A percentile compares a stretch with the other conserved stretches of the same genome.
phyloP scores from a whole-genome alignment of 2,329 filamentous ascomycete species.

The Aulographum hederae region DNA sequence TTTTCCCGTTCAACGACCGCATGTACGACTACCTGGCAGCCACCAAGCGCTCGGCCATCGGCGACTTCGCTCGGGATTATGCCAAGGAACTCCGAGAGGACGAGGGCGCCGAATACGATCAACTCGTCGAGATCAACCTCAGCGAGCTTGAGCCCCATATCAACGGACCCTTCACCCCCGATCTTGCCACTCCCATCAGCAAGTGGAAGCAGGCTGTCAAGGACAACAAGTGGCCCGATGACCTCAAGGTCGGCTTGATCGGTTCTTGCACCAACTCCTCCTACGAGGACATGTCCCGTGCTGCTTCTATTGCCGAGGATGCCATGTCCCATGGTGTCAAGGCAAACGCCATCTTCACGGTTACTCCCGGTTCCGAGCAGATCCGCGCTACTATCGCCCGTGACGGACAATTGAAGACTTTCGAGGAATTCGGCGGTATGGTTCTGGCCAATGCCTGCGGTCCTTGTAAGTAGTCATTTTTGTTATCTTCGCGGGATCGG shows the following conservation, averaged over 20 bases:
- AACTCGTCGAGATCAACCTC: conserved; percentile 92
- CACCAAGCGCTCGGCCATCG: conserved; percentile 81
- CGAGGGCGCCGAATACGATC: conserved; percentile 83
- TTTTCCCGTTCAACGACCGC: conserved; percentile 96
- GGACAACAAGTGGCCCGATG: conserved; percentile 88
- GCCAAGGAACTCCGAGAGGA: conserved; percentile 75
- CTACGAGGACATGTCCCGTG: conserved; percentile 83
- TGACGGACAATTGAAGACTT: conserved; percentile 81
- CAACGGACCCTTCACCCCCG: conserved; percentile 97
- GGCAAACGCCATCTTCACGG: conserved; percentile 81
- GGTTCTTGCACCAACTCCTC: conserved; percentile 95
- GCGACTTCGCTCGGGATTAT: conserved; percentile 73
- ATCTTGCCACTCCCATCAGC: conserved; percentile 92
- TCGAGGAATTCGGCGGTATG: conserved; percentile 90
- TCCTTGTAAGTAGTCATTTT: too few relatives aligned
- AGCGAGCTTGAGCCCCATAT: conserved; percentile 91
- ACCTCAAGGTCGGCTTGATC: conserved; percentile 91
- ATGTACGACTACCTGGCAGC: conserved; percentile 92
- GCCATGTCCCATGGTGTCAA: conserved; percentile 86
- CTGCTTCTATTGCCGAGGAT: conserved; percentile 78
- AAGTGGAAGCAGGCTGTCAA: conserved; percentile 92
- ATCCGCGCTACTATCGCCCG: conserved; percentile 84
- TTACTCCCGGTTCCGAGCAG: conserved; percentile 94
- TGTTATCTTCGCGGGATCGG: too few relatives aligned
- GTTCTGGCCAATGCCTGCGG: conserved; percentile 90